These are phyloP conservation scores for Aphanomyces astaci DNA, from an alignment of 352 stramenopile species.

Conservation along the genomic window DNA sequence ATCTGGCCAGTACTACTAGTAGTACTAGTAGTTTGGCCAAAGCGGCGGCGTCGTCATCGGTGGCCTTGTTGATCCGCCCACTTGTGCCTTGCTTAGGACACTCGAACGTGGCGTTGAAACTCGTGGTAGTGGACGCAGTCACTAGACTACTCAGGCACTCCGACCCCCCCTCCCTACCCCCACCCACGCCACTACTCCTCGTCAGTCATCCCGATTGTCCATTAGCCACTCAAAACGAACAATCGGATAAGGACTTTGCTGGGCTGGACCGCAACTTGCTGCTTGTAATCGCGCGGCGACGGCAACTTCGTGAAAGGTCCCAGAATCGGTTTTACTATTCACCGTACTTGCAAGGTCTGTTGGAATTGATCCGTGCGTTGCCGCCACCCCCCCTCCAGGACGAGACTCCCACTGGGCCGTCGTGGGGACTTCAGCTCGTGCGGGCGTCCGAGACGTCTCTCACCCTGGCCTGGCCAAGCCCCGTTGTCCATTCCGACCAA, in stretches of 20 bases:
- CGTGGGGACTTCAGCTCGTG: not conserved
- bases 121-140: slow-evolving; percentile 43
- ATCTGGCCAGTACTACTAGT: no score
- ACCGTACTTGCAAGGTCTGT: slow-evolving; percentile 55
- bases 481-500: not conserved
- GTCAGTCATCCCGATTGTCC: not conserved
- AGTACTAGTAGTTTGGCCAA: no score
- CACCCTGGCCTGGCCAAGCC: slow-evolving; percentile 1
- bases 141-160: no score
- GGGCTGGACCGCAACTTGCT: slow-evolving; percentile 32
- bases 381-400: not conserved
- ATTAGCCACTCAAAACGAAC: not conserved
- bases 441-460: slow-evolving; percentile 1
- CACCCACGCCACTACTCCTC: slow-evolving; percentile 35
- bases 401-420: not conserved
- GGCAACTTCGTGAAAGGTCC: slow-evolving; percentile 43
- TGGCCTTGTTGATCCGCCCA: not conserved
- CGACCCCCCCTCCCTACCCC: no score
- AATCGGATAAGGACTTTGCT: not conserved
- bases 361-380: slow-evolving; percentile 41
- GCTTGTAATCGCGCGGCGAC: slow-evolving; percentile 38
- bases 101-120: slow-evolving; percentile 60
- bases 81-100: slow-evolving; percentile 30
- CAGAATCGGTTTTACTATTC: slow-evolving; percentile 63
- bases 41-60: no score